Evolutionary conservation across 257 asterid species (phyloP).

Genomic region (Coffea canephora): DNA sequence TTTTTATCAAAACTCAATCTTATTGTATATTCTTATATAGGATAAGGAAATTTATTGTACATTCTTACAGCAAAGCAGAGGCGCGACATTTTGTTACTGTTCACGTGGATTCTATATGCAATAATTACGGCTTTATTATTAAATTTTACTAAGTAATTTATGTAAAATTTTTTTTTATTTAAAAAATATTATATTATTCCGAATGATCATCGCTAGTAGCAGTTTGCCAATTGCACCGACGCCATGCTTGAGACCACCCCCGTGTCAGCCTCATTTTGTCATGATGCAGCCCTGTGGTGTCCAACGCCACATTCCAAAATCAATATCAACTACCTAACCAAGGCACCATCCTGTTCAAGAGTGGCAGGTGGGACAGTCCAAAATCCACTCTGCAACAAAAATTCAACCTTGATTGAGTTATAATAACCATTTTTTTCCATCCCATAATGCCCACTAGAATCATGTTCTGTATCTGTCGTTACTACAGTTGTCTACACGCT

Average conservation of each 20-base stretch:
- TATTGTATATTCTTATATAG: too few species aligned
- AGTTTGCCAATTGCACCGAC: too few species aligned
- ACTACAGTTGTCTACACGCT: neutral
- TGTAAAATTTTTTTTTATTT: too few species aligned
- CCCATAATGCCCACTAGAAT: constrained; percentile 13
- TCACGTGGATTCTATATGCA: too few species aligned
- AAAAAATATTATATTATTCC: too few species aligned
- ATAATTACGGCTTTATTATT: too few species aligned
- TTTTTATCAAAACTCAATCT: too few species aligned
- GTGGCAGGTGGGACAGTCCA: constrained; percentile 34
- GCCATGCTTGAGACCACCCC: constrained; percentile 8
- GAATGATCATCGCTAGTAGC: too few species aligned
- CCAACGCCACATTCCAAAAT: constrained; percentile 29
- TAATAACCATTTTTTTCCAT: constrained; percentile 8
- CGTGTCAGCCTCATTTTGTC: constrained; percentile 32
- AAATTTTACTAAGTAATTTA: too few species aligned
- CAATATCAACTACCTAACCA: constrained; percentile 28
- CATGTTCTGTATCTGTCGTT: constrained; percentile 2
- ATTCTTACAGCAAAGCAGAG: too few species aligned
- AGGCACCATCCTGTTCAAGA: neutral
- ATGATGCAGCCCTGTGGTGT: constrained; percentile 21
- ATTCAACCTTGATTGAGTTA: constrained; percentile 24
- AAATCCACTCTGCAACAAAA: neutral
- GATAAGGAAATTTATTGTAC: too few species aligned
- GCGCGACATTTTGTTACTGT: too few species aligned